Conservation (phyloP, 1,139 yeast genomes). For the Debaryomyces fabryi region DNA sequence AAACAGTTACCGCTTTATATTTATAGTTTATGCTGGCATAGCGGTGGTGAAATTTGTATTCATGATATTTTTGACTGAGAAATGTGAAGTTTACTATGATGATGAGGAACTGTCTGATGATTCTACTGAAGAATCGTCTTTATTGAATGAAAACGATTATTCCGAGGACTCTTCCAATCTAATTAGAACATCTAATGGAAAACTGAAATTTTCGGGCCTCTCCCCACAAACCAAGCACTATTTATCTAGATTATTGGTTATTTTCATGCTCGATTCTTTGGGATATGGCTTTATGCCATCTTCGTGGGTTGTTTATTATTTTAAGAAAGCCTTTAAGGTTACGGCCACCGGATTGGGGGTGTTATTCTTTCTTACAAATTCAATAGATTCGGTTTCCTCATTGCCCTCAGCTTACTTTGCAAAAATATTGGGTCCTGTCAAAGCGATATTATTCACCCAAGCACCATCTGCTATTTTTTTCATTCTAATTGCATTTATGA, state of each 20-base stretch:
- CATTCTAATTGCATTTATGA: constrained; percentile 29
- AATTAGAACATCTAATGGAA: background rate
- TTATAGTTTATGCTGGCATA: constrained; percentile 56
- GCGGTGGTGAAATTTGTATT: constrained; percentile 58
- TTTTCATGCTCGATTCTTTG: constrained; percentile 77
- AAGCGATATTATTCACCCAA: constrained; percentile 75
- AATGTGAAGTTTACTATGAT: constrained; percentile 48
- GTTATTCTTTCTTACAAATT: constrained; percentile 62
- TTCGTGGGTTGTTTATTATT: constrained; percentile 86
- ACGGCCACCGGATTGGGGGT: constrained; percentile 49
- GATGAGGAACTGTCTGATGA: constrained; percentile 11
- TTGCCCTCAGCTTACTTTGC: constrained; percentile 74
- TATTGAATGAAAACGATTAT: constrained; percentile 7
- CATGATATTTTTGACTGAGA: constrained; percentile 55
- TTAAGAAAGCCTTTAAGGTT: constrained; percentile 45
- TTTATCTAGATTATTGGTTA: constrained; percentile 44
- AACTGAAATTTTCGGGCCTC: constrained; percentile 17
- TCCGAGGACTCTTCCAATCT: background rate
- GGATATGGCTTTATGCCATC: constrained; percentile 88
- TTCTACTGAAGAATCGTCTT: constrained; percentile 10
- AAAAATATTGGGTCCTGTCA: constrained; percentile 72
- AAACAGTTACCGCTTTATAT: constrained; percentile 59
- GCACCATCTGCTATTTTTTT: constrained; percentile 75
- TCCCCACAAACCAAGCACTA: constrained; percentile 35
- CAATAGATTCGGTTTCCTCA: constrained; percentile 63